These are phyloP conservation scores for Fusarium sambucinum DNA, from an alignment of 2,329 filamentous ascomycete species.

Conservation along the genomic window DNA sequence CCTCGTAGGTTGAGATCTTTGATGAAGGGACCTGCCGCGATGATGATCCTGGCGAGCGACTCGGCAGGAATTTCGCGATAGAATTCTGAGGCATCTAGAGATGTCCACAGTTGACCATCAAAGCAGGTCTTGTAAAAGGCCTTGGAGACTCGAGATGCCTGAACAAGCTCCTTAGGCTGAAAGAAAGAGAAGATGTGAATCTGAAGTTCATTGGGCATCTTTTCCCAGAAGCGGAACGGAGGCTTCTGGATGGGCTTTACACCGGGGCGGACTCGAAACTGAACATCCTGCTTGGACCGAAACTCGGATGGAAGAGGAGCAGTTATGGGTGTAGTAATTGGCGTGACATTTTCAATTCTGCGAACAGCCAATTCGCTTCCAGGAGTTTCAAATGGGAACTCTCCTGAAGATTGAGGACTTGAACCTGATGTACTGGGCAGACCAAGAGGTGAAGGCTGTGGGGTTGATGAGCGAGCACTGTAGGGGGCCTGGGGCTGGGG, in stretches of 20 bases:
- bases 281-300: conserved; percentile 55
- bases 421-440: conserved; percentile 54
- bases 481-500: conserved; percentile 48
- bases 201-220: conserved; percentile 85
- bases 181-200: conserved; percentile 82
- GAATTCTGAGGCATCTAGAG: conserved; percentile 85
- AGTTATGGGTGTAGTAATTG: conserved; percentile 58
- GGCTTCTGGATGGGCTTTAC: conserved; percentile 47
- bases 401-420: conserved; percentile 55
- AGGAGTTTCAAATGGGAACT: conserved; percentile 57
- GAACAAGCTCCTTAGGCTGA: conserved; percentile 82
- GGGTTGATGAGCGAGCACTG: conserved; percentile 49
- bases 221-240: conserved; percentile 78
- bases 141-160: conserved; percentile 81
- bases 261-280: conserved; percentile 33
- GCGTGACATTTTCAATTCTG: conserved; percentile 65
- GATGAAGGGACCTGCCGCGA: conserved; percentile 87
- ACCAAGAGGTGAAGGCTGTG: conserved; percentile 57
- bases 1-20: conserved; percentile 91
- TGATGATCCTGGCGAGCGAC: conserved; percentile 86
- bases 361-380: conserved; percentile 65
- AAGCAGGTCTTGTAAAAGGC: conserved; percentile 86
- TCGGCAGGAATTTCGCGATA: conserved; percentile 88
- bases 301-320: conserved; percentile 74
- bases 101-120: conserved; percentile 93